A percentile compares a stretch with the other conserved stretches of the same genome.
Evolutionary conservation across 2,329 filamentous ascomycete species (phyloP).

Genomic region (Exophiala alcalophila): DNA sequence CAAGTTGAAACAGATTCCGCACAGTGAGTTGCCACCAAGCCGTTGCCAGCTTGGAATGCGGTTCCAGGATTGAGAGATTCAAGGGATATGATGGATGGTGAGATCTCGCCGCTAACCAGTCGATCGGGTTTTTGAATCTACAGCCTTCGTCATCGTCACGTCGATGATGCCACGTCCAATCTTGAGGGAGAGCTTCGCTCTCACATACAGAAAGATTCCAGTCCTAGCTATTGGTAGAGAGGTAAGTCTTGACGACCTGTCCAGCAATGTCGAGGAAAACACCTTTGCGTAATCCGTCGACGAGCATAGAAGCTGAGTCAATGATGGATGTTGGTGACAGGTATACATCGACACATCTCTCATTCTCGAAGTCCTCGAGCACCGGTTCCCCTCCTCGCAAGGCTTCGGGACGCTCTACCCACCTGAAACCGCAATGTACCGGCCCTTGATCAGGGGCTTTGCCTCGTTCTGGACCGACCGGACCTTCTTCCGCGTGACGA

Average conservation of each 20-base stretch:
- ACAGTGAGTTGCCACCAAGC: conserved; percentile 23
- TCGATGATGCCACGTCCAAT: conserved; percentile 64
- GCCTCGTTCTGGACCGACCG: conserved; percentile 26
- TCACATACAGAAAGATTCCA: conserved; percentile 68
- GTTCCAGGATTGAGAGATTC: too few species aligned
- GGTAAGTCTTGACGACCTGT: conserved; percentile 14
- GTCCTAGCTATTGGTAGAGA: conserved; percentile 63
- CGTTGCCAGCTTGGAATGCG: too few species aligned
- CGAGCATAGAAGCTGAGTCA: too few species aligned
- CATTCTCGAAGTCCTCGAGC: conserved; percentile 25
- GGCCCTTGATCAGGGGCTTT: conserved; percentile 16
- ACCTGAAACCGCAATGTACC: not conserved
- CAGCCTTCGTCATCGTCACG: conserved; percentile 40
- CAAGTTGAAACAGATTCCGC: conserved; percentile 25
- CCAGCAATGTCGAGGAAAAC: too few species aligned
- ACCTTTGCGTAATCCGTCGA: too few species aligned
- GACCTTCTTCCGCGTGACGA: conserved; percentile 27
- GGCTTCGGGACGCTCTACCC: conserved; percentile 23
- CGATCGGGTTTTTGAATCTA: not conserved
- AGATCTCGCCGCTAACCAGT: too few species aligned
- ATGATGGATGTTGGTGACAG: too few species aligned
- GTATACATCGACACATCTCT: conserved; percentile 29
- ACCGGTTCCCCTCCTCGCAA: conserved; percentile 13
- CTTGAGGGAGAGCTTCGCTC: conserved; percentile 55
- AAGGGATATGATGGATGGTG: too few species aligned